Percentiles rank a stretch among this genome's conserved stretches.
These are phyloP conservation scores for Aphanoascus verrucosus DNA, from an alignment of 2,329 filamentous ascomycete species.

Conservation along the genomic window DNA sequence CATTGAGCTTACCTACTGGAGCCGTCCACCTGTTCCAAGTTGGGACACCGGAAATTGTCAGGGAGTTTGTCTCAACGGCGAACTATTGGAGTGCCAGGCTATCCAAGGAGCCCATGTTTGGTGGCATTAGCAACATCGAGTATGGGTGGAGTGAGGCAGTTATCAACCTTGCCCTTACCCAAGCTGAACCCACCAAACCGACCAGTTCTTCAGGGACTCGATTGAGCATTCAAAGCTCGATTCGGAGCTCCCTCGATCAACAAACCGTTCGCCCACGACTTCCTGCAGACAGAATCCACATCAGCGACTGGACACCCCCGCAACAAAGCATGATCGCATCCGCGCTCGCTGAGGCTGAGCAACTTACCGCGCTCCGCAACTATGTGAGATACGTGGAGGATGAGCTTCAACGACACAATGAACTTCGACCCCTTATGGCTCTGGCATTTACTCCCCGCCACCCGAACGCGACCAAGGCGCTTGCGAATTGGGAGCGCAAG, in stretches of 20 bases:
- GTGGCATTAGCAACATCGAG: conserved; percentile 91
- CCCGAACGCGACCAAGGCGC: conserved; percentile 67
- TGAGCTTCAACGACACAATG: conserved; percentile 78
- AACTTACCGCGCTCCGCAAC: conserved; percentile 59
- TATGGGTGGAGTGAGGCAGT: conserved; percentile 90
- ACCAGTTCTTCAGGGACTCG: conserved; percentile 27
- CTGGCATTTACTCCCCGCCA: conserved; percentile 80
- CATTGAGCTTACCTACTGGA: conserved; percentile 78
- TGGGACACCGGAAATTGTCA: conserved; percentile 85
- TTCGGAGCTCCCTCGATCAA: conserved; percentile 57
- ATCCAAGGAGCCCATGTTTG: conserved; percentile 84
- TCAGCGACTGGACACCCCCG: conserved; percentile 82
- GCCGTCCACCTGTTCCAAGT: conserved; percentile 98
- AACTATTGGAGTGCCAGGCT: conserved; percentile 97
- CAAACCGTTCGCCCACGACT: conserved; percentile 54
- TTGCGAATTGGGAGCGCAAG: conserved; percentile 96
- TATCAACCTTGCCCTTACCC: conserved; percentile 65
- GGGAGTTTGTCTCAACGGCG: conserved; percentile 84
- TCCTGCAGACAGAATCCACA: conserved; percentile 71
- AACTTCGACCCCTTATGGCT: conserved; percentile 74
- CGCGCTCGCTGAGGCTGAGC: conserved; percentile 65
- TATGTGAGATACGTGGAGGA: conserved; percentile 82
- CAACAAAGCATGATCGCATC: conserved; percentile 83
- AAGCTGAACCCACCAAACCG: conserved; percentile 32
- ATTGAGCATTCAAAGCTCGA: conserved; percentile 50